Conservation (phyloP, 306 rosid species). For the Fragaria vesca region DNA sequence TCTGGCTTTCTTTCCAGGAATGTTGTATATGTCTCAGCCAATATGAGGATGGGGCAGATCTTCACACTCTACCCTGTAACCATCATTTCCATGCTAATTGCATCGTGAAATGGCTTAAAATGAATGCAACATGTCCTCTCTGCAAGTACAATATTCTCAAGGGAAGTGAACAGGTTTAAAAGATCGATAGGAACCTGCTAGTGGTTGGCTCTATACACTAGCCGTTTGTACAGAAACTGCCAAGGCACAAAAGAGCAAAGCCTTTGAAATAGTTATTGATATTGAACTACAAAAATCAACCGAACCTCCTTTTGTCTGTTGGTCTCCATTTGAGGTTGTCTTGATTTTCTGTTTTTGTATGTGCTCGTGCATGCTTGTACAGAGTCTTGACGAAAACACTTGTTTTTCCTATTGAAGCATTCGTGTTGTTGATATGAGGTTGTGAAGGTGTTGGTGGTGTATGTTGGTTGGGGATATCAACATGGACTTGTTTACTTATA, state of each 20-base stretch:
- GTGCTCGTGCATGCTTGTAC: conserved; percentile 11
- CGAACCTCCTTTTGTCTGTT: conserved; percentile 19
- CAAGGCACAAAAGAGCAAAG: conserved; percentile 34
- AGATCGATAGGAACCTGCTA: conserved; percentile 20
- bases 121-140: conserved; percentile 98
- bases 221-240: conserved; percentile 39
- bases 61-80: conserved; percentile 90
- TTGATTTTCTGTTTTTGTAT: conserved; percentile 7
- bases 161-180: conserved; percentile 69
- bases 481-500: neutral
- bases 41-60: conserved; percentile 87
- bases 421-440: neutral
- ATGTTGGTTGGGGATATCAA: neutral
- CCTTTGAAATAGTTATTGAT: conserved; percentile 21
- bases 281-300: conserved; percentile 28
- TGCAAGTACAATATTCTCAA: conserved; percentile 95
- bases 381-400: conserved; percentile 1
- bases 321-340: conserved; percentile 7
- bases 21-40: conserved; percentile 93
- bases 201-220: conserved; percentile 21
- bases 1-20: conserved; percentile 50
- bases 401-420: neutral
- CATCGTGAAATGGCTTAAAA: conserved; percentile 88
- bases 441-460: neutral
- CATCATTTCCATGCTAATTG: conserved; percentile 88